Percentiles rank a stretch among this genome's conserved stretches.
Conservation (phyloP, 1,139 yeast species). For the Lodderomyces metapsilosis region DNA sequence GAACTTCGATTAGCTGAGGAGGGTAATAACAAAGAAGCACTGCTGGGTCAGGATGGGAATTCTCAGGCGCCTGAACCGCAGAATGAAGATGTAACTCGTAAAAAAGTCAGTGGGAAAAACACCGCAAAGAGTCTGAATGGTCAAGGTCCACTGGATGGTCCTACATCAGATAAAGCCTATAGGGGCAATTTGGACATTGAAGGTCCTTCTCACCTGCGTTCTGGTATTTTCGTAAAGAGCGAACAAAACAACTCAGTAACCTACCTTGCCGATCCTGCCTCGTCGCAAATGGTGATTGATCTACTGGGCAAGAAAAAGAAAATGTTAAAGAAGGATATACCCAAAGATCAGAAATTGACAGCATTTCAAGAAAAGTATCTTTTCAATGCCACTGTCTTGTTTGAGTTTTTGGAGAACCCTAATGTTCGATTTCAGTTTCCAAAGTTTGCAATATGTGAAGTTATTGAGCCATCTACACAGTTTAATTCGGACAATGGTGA, state of each 20-base stretch:
- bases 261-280: slow-evolving; percentile 3
- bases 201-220: not conserved
- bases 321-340: slow-evolving; percentile 19
- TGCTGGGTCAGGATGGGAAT: not conserved
- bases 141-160: no score
- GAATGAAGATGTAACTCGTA: not conserved
- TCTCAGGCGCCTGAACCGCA: not conserved
- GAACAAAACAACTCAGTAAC: not conserved
- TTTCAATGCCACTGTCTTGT: slow-evolving; percentile 68
- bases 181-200: not conserved
- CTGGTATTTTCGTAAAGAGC: not conserved
- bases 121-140: no score
- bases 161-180: not conserved
- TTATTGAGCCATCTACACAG: slow-evolving; percentile 28
- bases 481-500: slow-evolving; percentile 25
- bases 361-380: slow-evolving; percentile 74
- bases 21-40: not conserved
- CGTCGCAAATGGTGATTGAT: not conserved
- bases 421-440: slow-evolving; percentile 75
- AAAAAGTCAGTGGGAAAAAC: no score
- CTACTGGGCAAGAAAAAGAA: not conserved
- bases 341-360: slow-evolving; percentile 56
- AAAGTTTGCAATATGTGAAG: slow-evolving; percentile 71
- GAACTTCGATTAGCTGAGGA: not conserved
- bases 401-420: slow-evolving; percentile 82